Conservation (phyloP, 2,329 filamentous ascomycete species). For the Truncatella angustata region DNA sequence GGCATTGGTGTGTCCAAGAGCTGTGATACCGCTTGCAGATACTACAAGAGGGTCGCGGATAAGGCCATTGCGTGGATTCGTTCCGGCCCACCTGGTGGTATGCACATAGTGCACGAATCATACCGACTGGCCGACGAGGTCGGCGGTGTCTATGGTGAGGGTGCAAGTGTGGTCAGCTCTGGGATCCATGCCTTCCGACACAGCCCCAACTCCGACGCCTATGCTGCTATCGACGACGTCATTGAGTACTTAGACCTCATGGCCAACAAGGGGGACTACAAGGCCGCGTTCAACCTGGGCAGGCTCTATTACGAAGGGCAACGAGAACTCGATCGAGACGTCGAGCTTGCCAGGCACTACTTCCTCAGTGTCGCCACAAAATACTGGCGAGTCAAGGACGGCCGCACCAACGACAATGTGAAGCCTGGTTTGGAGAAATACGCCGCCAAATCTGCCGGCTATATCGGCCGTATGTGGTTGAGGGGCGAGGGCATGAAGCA, state of each 20-base stretch:
- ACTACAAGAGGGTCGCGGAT: slow-evolving; percentile 91
- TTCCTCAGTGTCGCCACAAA: slow-evolving; percentile 76
- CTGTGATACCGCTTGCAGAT: slow-evolving; percentile 80
- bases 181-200: slow-evolving; percentile 77
- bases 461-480: slow-evolving; percentile 84
- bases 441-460: slow-evolving; percentile 81
- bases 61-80: slow-evolving; percentile 87
- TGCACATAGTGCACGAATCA: slow-evolving; percentile 71
- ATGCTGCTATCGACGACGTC: slow-evolving; percentile 87
- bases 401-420: slow-evolving; percentile 68
- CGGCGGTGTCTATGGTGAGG: slow-evolving; percentile 92
- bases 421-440: slow-evolving; percentile 72
- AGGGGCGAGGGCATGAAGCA: slow-evolving; percentile 79
- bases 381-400: slow-evolving; percentile 75
- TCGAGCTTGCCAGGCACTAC: slow-evolving; percentile 72
- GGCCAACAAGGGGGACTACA: slow-evolving; percentile 85
- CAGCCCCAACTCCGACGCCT: slow-evolving; percentile 72
- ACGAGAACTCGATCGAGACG: slow-evolving; percentile 69
- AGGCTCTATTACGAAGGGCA: slow-evolving; percentile 88
- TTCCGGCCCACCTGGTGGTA: slow-evolving; percentile 86
- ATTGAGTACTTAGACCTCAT: slow-evolving; percentile 91
- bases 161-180: slow-evolving; percentile 85
- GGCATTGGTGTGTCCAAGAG: slow-evolving; percentile 84
- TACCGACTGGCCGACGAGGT: slow-evolving; percentile 87
- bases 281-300: slow-evolving; percentile 81